Base-by-base conservation (phyloP, 2,329 filamentous ascomycete genomes). In the Colletotrichum eleusines region DNA sequence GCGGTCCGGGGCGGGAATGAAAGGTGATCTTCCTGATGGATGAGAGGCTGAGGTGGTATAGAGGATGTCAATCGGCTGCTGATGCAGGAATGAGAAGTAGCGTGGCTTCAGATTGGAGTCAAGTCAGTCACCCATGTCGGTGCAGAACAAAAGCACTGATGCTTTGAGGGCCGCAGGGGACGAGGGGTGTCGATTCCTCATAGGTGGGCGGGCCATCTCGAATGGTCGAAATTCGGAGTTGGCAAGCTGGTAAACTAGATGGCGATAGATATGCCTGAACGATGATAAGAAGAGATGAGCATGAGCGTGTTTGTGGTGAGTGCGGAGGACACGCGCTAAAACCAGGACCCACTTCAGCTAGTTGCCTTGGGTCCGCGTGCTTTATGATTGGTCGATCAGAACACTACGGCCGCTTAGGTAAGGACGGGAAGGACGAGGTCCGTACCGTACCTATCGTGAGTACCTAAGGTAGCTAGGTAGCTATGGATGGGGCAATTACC, bases 191-290 rank as follows among this genome's bases (percentile, higher is more conserved):
- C 55, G 62, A 42, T 61, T 46, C 54, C 62, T 44, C 44, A 33
- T n/a, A 38, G 55, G 63, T 60, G 46, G 53, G 53, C 63, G 50
- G 48, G 28, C 31, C 50, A 26, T 42, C 63, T 67, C 51, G 63
- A 68, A 35, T 64, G 68, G 58, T 63, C 68, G 53, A 68, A 68
- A 62, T 63, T 68, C 58, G 51, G 68, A 53, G 50, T 71, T 71
- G 63, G 57, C 58, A 48, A 57, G 33, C 44, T 55, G 59, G 38
- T 42, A 26, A 42, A 46, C 33, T n/a, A 51, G 57, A 67, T 71
- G 50, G 58, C 44, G 64, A 63, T 71, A 58, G 64, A 63, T 71
- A 58, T 53, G 31, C 46, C 58, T 63, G 64, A 46, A 31, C 64
- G 64, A 46, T 58, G 63, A 63, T 62, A 71, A 63, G 63, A 71